Evolutionary conservation across 495 filamentous ascomycete species (phyloP).

Genomic region (Letharia lupina): DNA sequence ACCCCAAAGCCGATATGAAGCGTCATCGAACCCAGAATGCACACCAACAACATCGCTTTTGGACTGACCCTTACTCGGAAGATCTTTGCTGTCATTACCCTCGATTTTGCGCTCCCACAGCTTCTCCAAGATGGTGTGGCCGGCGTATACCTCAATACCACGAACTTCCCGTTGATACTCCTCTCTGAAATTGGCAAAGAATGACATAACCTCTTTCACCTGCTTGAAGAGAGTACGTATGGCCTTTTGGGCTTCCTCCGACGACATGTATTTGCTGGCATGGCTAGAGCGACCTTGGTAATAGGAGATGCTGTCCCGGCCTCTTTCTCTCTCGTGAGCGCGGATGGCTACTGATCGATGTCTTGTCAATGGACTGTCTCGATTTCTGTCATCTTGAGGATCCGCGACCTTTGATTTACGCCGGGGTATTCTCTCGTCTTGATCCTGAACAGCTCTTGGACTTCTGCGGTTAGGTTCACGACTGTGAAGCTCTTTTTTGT

Average conservation of each 20-base stretch:
- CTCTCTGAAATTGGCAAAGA: neutral
- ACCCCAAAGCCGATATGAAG: neutral
- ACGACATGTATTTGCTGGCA: neutral
- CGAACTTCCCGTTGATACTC: neutral
- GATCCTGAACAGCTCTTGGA: neutral
- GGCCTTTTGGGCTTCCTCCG: neutral
- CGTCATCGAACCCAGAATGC: neutral
- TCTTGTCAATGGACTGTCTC: neutral
- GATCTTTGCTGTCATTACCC: neutral
- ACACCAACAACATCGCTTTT: neutral
- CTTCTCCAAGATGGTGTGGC: neutral
- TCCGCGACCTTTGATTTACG: neutral
- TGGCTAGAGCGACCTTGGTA: constrained; percentile 1
- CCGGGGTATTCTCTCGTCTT: neutral
- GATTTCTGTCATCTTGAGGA: neutral
- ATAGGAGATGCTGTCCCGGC: neutral
- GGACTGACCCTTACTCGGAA: neutral
- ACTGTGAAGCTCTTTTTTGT: neutral
- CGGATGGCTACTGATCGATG: neutral
- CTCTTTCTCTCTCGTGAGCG: constrained; percentile 1
- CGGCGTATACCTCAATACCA: neutral
- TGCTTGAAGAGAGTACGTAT: neutral
- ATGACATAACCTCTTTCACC: neutral
- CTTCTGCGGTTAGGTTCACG: neutral
- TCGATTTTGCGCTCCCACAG: neutral